Percentiles rank a stretch among this genome's conserved stretches.
Evolutionary conservation across 2,329 filamentous ascomycete genomes (phyloP).

Genomic region (Podosphaera leucotricha): DNA sequence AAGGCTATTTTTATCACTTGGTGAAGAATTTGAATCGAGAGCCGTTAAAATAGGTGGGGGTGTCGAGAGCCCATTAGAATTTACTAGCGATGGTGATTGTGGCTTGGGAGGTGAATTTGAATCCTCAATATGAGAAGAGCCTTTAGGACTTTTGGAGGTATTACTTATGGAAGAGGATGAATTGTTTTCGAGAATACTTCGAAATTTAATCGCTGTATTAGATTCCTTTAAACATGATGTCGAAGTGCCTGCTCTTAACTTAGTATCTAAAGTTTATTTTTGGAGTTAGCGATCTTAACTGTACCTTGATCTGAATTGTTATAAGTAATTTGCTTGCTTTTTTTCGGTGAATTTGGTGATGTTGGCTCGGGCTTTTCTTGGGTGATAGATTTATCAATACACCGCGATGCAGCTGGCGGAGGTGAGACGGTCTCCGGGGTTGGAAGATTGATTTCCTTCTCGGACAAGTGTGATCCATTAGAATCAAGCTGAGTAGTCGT

Average conservation of each 20-base stretch:
- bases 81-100: not conserved
- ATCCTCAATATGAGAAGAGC: not conserved
- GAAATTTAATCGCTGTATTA: not conserved
- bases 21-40: no score
- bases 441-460: not conserved
- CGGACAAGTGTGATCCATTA: not conserved
- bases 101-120: not conserved
- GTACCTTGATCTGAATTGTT: not conserved
- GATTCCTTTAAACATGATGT: not conserved
- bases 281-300: not conserved
- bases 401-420: not conserved
- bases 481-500: not conserved
- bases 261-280: not conserved
- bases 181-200: slow-evolving; percentile 8
- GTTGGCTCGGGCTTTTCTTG: not conserved
- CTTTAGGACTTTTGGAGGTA: not conserved
- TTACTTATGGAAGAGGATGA: not conserved
- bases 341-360: not conserved
- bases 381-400: not conserved
- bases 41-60: no score
- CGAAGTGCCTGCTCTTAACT: not conserved
- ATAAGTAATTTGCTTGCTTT: slow-evolving; percentile 4
- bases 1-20: no score
- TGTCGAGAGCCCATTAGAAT: no score
- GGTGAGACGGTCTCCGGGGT: not conserved